Evolutionary conservation across 331 rosid species (phyloP).

Genomic region (Cydonia oblonga): DNA sequence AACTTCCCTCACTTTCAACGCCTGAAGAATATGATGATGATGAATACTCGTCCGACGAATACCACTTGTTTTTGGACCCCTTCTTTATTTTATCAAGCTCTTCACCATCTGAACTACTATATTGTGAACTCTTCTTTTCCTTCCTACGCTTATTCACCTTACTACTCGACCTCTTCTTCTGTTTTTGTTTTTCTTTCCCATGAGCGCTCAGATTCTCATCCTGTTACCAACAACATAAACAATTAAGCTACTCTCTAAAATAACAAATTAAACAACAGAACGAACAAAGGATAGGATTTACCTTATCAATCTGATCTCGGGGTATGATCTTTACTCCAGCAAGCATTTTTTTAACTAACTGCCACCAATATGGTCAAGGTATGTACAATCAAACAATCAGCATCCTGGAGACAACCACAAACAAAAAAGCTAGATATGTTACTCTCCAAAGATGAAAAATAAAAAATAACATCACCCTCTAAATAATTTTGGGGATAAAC

Average conservation of each 20-base stretch:
- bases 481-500: not conserved
- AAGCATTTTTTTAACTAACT: slow-evolving; percentile 29
- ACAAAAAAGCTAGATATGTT: not conserved
- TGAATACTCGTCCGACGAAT: slow-evolving; percentile 39
- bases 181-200: slow-evolving; percentile 27
- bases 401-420: not conserved
- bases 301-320: slow-evolving; percentile 49
- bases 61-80: slow-evolving; percentile 59
- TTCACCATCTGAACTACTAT: slow-evolving; percentile 49
- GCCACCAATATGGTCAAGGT: not conserved
- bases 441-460: not conserved
- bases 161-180: slow-evolving; percentile 29
- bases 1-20: slow-evolving; percentile 30
- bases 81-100: slow-evolving; percentile 35
- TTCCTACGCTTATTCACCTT: slow-evolving; percentile 24
- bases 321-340: slow-evolving; percentile 71
- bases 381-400: not conserved
- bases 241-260: not conserved
- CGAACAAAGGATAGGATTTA: not conserved
- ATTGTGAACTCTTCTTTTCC: slow-evolving; percentile 31
- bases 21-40: slow-evolving; percentile 39
- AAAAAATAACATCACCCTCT: not conserved
- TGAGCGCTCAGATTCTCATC: slow-evolving; percentile 26
- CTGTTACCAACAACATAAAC: slow-evolving; percentile 1
- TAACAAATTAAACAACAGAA: not conserved